A percentile compares a stretch with the other conserved stretches of the same genome.
phyloP scores from a whole-genome alignment of 148 eudicot species.

The Dysphania ambrosioides region DNA sequence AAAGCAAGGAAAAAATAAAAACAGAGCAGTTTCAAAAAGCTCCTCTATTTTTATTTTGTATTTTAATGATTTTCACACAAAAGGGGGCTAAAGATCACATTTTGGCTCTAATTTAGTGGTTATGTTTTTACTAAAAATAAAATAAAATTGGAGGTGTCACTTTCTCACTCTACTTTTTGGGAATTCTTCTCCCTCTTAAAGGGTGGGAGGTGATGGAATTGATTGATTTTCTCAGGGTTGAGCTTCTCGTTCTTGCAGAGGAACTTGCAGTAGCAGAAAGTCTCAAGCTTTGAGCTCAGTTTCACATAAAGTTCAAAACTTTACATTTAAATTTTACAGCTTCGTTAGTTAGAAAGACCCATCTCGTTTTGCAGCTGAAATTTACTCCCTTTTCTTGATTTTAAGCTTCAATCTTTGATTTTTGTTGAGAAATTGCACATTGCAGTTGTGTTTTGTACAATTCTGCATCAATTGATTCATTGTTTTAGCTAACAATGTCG shows the following conservation, averaged over 20 bases:
- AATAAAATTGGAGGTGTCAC: conserved; percentile 28
- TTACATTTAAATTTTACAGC: conserved; percentile 3
- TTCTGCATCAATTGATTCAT: conserved; percentile 14
- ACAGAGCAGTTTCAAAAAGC: conserved; percentile 25
- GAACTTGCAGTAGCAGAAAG: conserved; percentile 19
- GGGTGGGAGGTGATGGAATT: conserved; percentile 27
- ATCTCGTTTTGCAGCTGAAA: conserved; percentile 19
- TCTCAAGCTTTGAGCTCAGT: conserved; percentile 10
- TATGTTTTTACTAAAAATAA: not conserved
- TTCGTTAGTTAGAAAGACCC: too few relatives aligned
- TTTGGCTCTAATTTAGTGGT: conserved; percentile 26
- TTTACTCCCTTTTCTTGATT: not conserved
- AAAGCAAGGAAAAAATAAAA: conserved; percentile 15
- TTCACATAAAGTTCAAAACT: conserved; percentile 21
- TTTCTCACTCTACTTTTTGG: conserved; percentile 30
- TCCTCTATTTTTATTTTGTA: conserved; percentile 20
- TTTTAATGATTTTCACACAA: not conserved
- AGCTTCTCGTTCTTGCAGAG: conserved; percentile 8
- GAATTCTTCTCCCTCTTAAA: conserved; percentile 19
- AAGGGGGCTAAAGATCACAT: conserved; percentile 29
- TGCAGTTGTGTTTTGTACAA: not conserved
- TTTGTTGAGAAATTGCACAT: conserved; percentile 15
- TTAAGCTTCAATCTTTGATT: conserved; percentile 4
- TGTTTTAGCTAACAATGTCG: conserved; percentile 41
- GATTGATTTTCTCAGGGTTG: conserved; percentile 26